phyloP scores from a whole-genome alignment of 2,329 filamentous ascomycete genomes.

The Chaetomiaceae sp. region DNA sequence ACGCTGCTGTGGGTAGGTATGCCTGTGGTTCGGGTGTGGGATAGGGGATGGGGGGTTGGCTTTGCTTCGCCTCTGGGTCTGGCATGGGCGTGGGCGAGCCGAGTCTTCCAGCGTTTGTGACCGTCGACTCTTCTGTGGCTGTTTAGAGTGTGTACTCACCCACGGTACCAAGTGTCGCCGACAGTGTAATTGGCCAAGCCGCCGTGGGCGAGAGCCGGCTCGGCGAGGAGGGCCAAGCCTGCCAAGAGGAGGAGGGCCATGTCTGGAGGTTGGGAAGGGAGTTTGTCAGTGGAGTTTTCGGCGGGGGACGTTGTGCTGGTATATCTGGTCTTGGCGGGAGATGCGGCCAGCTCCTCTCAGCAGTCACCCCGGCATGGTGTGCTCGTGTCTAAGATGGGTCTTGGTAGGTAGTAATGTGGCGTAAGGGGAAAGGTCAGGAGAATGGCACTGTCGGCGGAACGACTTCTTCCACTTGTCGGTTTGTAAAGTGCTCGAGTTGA shows the following conservation, averaged over 20 bases:
- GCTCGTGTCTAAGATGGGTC: not conserved
- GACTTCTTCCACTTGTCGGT: not conserved
- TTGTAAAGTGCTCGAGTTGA: not conserved
- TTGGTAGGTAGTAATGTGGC: not conserved
- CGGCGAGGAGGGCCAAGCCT: constrained; percentile 21
- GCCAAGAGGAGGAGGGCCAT: constrained; percentile 19
- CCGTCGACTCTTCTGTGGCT: too few relatives aligned
- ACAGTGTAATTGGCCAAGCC: constrained; percentile 39
- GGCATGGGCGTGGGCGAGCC: too few relatives aligned
- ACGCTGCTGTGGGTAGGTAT: not conserved
- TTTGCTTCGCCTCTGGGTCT: too few relatives aligned
- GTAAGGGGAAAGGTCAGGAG: not conserved
- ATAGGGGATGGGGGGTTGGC: too few relatives aligned
- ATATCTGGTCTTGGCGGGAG: constrained; percentile 18
- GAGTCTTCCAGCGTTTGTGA: too few relatives aligned
- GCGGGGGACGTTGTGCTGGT: constrained; percentile 7
- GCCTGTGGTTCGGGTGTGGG: not conserved
- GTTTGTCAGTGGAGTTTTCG: constrained; percentile 1
- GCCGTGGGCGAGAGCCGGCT: constrained; percentile 30
- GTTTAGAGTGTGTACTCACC: constrained; percentile 30
- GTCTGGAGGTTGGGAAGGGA: not conserved
- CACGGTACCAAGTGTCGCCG: constrained; percentile 38
- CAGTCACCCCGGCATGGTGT: constrained; percentile 1
- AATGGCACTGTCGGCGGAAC: not conserved
- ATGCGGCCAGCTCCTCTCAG: not conserved